A percentile compares a stretch with the other conserved stretches of the same genome.
Evolutionary conservation across 768 basidiomycete species (phyloP).

Genomic region (Suillus luteus): DNA sequence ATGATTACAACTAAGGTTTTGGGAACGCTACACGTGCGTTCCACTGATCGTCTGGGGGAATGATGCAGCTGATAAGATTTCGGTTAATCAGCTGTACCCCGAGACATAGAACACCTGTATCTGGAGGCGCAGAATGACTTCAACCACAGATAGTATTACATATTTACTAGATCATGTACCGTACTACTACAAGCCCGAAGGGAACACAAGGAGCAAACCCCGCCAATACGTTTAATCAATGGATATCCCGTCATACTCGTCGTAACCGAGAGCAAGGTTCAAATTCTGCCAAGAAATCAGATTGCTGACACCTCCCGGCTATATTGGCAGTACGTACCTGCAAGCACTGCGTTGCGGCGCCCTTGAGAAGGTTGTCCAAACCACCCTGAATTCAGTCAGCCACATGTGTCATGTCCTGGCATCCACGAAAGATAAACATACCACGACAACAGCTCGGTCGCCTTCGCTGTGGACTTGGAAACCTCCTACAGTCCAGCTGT

Average conservation of each 20-base stretch:
- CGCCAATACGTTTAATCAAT: conserved; percentile 20
- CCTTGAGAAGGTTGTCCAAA: conserved; percentile 95
- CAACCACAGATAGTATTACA: background rate
- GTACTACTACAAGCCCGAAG: background rate
- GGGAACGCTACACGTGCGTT: too few species aligned
- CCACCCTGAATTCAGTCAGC: conserved; percentile 62
- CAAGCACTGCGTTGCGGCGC: conserved; percentile 97
- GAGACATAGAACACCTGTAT: background rate
- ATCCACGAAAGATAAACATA: conserved; percentile 40
- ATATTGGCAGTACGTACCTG: conserved; percentile 63
- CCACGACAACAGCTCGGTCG: conserved; percentile 92
- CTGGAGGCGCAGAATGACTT: background rate
- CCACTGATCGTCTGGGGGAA: conserved; percentile 6
- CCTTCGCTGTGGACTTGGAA: conserved; percentile 90
- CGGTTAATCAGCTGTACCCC: conserved; percentile 4
- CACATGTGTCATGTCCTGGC: conserved; percentile 8
- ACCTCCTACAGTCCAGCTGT: conserved; percentile 91
- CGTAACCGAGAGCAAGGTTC: conserved; percentile 86
- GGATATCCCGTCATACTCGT: conserved; percentile 82
- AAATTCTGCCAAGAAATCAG: conserved; percentile 62
- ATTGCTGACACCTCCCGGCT: background rate
- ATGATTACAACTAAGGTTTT: too few species aligned
- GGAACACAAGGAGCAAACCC: background rate
- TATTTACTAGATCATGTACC: background rate
- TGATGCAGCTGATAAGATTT: conserved; percentile 6